phyloP scores from a whole-genome alignment of 768 basidiomycete genomes.

The Amanita phalloides region DNA sequence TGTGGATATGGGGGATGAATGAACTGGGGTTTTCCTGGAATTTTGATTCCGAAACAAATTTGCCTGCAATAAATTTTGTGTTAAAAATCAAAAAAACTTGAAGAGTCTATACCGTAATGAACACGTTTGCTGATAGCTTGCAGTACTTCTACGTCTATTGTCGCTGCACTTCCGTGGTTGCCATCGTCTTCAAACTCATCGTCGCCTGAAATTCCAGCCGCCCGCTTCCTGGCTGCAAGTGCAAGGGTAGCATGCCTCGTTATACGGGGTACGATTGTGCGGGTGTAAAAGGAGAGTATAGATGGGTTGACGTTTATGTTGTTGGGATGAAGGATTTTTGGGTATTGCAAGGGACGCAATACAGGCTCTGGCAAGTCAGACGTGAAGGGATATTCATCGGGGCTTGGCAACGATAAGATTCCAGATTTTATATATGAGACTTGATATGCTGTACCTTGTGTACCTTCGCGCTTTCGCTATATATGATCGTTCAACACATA shows the following conservation, averaged over 20 bases:
- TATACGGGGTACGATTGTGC: slow-evolving; percentile 83
- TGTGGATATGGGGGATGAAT: slow-evolving; percentile 88
- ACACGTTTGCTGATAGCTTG: slow-evolving; percentile 97
- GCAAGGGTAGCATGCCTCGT: slow-evolving; percentile 58
- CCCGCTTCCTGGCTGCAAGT: slow-evolving; percentile 57
- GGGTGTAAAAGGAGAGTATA: slow-evolving; percentile 85
- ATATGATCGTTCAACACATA: not conserved
- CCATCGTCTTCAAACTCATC: slow-evolving; percentile 86
- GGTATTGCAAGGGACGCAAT: slow-evolving; percentile 62
- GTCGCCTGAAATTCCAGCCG: slow-evolving; percentile 53
- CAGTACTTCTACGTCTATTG: slow-evolving; percentile 91
- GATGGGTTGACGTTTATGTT: slow-evolving; percentile 77
- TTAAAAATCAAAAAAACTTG: not conserved
- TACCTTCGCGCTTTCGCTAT: slow-evolving; percentile 91
- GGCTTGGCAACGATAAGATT: slow-evolving; percentile 35
- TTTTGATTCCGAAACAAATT: slow-evolving; percentile 98
- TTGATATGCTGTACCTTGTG: slow-evolving; percentile 58
- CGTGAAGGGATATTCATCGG: slow-evolving; percentile 97
- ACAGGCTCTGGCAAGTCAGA: slow-evolving; percentile 72
- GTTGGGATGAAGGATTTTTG: slow-evolving; percentile 70
- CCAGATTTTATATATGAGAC: not conserved
- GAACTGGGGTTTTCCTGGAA: slow-evolving; percentile 78
- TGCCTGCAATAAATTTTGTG: slow-evolving; percentile 46
- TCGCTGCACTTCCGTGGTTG: slow-evolving; percentile 94
- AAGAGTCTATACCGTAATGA: slow-evolving; percentile 66